A percentile compares a stretch with the other conserved stretches of the same genome.
Conservation (phyloP, 129 eudicot genomes). For the Flaveria sonorensis region DNA sequence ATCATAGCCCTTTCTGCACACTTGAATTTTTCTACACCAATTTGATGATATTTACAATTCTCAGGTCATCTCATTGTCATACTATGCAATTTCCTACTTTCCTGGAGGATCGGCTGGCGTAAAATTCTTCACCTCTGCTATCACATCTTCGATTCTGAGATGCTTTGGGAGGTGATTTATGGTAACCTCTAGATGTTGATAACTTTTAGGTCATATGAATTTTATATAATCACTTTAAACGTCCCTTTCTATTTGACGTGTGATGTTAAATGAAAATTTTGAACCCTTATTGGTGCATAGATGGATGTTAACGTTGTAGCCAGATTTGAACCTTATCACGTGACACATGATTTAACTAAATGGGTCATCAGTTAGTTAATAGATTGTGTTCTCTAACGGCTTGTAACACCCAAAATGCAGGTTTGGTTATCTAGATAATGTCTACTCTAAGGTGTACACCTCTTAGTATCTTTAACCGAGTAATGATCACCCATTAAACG, state of each 20-base stretch:
- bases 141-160: slow-evolving; percentile 67
- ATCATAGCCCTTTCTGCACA: background rate
- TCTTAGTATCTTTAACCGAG: too few species aligned
- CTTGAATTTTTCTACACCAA: background rate
- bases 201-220: background rate
- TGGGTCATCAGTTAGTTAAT: too few species aligned
- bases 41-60: slow-evolving; percentile 4
- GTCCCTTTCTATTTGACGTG: background rate
- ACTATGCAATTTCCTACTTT: slow-evolving; percentile 90
- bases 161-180: slow-evolving; percentile 81
- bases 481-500: too few species aligned
- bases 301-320: slow-evolving; percentile 7
- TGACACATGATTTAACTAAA: too few species aligned
- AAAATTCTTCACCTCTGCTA: slow-evolving; percentile 74
- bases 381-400: too few species aligned
- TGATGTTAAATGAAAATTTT: background rate
- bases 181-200: slow-evolving; percentile 15
- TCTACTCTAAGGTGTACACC: too few species aligned
- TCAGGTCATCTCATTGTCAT: slow-evolving; percentile 82
- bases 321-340: background rate
- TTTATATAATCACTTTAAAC: slow-evolving; percentile 16
- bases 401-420: too few species aligned
- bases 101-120: slow-evolving; percentile 97
- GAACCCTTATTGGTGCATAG: background rate
- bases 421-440: too few species aligned